Evolutionary conservation across 2,329 filamentous ascomycete genomes (phyloP).

Genomic region (Trichoderma arundinaceum): DNA sequence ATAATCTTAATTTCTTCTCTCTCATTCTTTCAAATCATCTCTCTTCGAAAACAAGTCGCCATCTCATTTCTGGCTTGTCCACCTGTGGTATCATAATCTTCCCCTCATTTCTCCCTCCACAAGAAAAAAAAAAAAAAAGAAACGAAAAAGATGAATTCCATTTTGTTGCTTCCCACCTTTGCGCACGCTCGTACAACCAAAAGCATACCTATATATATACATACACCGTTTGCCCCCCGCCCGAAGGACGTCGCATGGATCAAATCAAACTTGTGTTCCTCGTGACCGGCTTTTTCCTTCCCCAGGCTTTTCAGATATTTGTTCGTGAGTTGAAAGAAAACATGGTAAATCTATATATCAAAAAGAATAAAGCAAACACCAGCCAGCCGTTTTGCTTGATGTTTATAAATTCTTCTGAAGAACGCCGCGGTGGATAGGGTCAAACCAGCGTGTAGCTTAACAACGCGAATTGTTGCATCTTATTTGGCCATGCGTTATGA

Average conservation of each 20-base stretch:
- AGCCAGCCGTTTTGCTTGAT: not conserved
- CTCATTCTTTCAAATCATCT: not conserved
- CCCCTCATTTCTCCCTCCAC: not conserved
- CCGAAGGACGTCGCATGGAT: not conserved
- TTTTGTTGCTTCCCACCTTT: not conserved
- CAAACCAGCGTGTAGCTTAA: not conserved
- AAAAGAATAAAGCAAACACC: not conserved
- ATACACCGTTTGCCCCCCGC: not conserved
- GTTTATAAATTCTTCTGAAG: not conserved
- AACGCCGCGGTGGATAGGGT: not conserved
- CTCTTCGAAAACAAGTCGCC: not conserved
- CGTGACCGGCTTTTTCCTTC: not conserved
- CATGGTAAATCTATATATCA: not conserved
- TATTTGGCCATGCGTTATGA: slow-evolving; percentile 21
- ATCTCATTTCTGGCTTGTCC: not conserved
- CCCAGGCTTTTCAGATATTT: not conserved
- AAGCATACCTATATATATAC: not conserved
- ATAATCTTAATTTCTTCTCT: not conserved
- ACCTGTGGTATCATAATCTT: slow-evolving; percentile 27
- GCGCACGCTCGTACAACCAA: not conserved
- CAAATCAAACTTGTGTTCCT: not conserved
- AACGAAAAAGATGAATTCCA: not conserved
- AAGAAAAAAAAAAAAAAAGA: not conserved
- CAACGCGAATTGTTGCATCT: not conserved
- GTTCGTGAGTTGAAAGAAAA: not conserved